Base-by-base conservation (phyloP, 331 rosid genomes). In the Stylosanthes scabra region DNA sequence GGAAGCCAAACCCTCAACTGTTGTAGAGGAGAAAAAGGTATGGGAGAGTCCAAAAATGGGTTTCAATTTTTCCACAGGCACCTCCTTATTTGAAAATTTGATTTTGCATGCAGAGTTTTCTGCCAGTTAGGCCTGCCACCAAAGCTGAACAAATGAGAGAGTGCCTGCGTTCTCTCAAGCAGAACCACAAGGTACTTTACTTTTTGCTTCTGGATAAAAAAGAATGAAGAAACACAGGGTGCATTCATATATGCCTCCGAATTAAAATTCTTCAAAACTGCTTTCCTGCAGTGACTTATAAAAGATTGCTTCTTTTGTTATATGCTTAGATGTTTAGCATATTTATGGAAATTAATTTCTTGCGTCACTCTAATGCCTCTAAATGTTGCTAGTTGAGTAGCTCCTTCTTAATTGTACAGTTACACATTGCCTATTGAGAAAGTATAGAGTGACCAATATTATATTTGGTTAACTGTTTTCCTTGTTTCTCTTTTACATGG, bases 111-210 rank as follows among this genome's bases (percentile, higher is more conserved):
- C 85, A 90, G 99, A 80, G 85, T 80, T 81, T 81, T 8, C 82
- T 95, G 83, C 97, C 97, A 0, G 47, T 88, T 61, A 89, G 92
- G 77, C 97, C 97, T 63, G 96, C 96, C 65, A 88, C 96, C 80
- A 91, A 87, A 81, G 50, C 88, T 44, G 97, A 95, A 82, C 97
- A 88, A 81, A 91, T 91, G 96, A 92, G 99, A 77, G 99, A 88
- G 81, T 88, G 97, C 74, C 72, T 95, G 78, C 95, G 97, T 51
- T 86, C 96, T 77, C 96, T 92, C 68, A 91, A 95, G 86, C 93
- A 88, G 78, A 88, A 75, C 82, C 93, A 92, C 88, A 95, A 90
- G 99, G 99, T 95, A 88, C 83, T 67, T 75, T 71, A 50, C 58
- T 59, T 34, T 34, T 34, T 34, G 39, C 6, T 34, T 34, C 6